Evolutionary conservation across 495 filamentous ascomycete species (phyloP), one percentile per base, ranked within the genome.

Genomic region (Aspergillus avenaceus): DNA sequence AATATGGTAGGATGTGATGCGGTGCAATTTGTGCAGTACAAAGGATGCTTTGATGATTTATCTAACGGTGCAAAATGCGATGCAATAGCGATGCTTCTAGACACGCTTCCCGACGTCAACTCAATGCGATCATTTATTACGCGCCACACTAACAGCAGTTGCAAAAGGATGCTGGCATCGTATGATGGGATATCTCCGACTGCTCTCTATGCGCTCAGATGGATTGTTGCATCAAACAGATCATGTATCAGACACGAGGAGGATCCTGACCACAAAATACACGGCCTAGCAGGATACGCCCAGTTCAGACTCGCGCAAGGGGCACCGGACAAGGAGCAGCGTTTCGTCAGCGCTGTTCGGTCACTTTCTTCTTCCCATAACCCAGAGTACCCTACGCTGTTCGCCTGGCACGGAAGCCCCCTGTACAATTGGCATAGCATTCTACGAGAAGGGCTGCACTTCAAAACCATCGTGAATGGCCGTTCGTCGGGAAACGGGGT

Each of bases 221-320:
- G 92, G 92, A 88, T 97, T 52, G 84, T 97, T 45, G 88, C 90
- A 1, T 95, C 90, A 0, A 96, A 96, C 59, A 75, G 89, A 29
- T 93, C 91, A 2, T 92, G 84, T 54, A 95, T 97, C 47, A 74
- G 89, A 40, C 83, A 90, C 50, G 69, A 72, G 2, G 63, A 69
- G 14, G 47, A 73, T 16, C 56, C 56, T 11, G 63, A 69, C 29
- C 50, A 90, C 46, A 77, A 78, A 13, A 76, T 95, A 11, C 69
- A 64, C 7, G 86, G 84, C 0, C 84, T 95, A 73, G 55, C 70
- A 0, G 76, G 74, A 1, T 95, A 83, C 75, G 64, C 87, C 21
- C 89, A 96, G 62, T 97, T 96, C 58, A 77, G 88, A 29, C 87
- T 96, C 50, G 84, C 86, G 1, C 91, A 95, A 74, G 92, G 92